Percentiles rank a stretch among this genome's conserved stretches.
phyloP scores from a whole-genome alignment of 148 eudicot genomes.

The Vaccinium myrtillus region DNA sequence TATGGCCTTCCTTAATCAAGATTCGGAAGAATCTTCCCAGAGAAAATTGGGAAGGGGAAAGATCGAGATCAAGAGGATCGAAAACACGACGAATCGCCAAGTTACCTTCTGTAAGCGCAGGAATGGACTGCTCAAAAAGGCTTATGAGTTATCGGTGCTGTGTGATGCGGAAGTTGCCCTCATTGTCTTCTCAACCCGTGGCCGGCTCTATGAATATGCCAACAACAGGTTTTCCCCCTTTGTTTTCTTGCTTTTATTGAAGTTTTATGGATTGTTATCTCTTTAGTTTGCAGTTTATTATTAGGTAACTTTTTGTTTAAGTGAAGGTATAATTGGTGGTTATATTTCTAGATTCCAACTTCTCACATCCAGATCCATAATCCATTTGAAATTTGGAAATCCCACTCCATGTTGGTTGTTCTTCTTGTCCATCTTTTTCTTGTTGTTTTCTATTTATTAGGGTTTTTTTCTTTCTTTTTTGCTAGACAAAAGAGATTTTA shows the following conservation, averaged over 20 bases:
- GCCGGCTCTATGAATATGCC: conserved; percentile 91
- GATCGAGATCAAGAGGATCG: conserved; percentile 90
- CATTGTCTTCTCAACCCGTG: conserved; percentile 83
- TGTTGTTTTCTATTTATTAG: too few species aligned
- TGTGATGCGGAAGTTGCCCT: conserved; percentile 97
- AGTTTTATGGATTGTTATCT: not conserved
- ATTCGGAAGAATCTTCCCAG: conserved; percentile 55
- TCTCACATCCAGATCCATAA: not conserved
- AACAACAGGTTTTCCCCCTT: conserved; percentile 60
- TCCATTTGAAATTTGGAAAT: not conserved
- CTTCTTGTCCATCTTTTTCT: too few species aligned
- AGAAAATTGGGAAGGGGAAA: conserved; percentile 80
- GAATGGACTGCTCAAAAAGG: conserved; percentile 85
- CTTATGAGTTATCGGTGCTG: conserved; percentile 79
- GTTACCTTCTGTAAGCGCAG: conserved; percentile 95
- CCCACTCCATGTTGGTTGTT: not conserved
- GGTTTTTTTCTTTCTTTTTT: too few species aligned
- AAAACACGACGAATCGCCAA: conserved; percentile 86
- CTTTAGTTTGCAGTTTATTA: not conserved
- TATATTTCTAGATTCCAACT: not conserved
- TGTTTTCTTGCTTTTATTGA: not conserved
- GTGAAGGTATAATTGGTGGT: not conserved
- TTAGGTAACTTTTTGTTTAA: not conserved
- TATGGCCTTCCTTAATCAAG: conserved; percentile 58
- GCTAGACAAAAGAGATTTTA: too few species aligned